Evolutionary conservation across 192 early-diverging fungal genomes (phyloP), one percentile per base, ranked within the genome.

Genomic region (Backusella tarrabulga): DNA sequence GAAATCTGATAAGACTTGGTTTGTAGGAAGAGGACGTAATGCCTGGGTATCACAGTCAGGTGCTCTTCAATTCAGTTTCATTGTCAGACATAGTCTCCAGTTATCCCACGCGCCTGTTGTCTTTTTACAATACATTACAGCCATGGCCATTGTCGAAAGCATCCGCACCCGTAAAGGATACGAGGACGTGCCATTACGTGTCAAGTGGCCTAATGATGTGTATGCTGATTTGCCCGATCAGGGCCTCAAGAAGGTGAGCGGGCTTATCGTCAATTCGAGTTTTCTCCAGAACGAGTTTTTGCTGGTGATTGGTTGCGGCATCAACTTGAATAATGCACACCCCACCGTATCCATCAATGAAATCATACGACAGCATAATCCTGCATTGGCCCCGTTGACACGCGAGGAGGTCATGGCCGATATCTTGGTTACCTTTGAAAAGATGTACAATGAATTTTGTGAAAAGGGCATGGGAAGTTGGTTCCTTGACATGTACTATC

Each of bases 151-250:
- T 7, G 93, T 96, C 6, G 92, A 95, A 78, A 91, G 93, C 8
- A 83, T 98, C 23, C 84, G 90, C 38, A 68, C 84, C 0, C 80
- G 85, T 72, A 85, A 86, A 2, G 95, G 93, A 6, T 96, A 95
- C 80, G 93, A 93, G 77, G 81, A 91, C 19, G 76, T 98, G 15
- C 94, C 95, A 0, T 79, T 99, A 72, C 88, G 89, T 38, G 82
- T 99, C 63, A 99, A 99, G 83, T 99, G 98, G 98, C 98, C 98
- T 56, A 99, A 99, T 77, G 98, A 99, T 78, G 88, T 99, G 23
- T 99, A 99, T 83, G 94, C 88, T 0, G 80, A 90, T 77, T 77
- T 87, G 54, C 40, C 76, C 29, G 74, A 83, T 34, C 82, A 84
- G 34, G 79, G 80, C 54, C 78, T 91, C 72, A 97, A 97, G 85